phyloP scores from a whole-genome alignment of 1,284 basidiomycete species.

The Singerocomus inundabilis region DNA sequence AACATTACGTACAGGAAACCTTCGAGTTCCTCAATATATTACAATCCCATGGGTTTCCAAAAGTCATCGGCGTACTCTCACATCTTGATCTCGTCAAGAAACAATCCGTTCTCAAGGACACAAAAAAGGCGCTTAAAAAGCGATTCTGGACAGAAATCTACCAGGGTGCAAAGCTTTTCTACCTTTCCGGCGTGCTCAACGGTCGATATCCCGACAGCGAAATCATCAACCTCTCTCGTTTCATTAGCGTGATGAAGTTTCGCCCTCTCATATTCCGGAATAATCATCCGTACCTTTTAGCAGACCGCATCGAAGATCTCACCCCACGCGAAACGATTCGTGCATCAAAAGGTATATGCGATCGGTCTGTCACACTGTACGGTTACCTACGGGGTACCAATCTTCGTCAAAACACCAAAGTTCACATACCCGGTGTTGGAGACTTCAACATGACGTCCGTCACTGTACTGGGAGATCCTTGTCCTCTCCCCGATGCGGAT shows the following conservation, averaged over 20 bases:
- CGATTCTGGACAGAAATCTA: slow-evolving; percentile 99
- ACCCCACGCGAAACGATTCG: slow-evolving; percentile 87
- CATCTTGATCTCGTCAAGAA: slow-evolving; percentile 99
- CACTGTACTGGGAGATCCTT: slow-evolving; percentile 85
- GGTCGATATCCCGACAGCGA: slow-evolving; percentile 98
- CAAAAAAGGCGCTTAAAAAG: slow-evolving; percentile 95
- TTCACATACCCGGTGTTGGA: slow-evolving; percentile 95
- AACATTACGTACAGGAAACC: slow-evolving; percentile 69
- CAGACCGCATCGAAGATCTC: slow-evolving; percentile 93
- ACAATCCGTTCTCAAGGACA: slow-evolving; percentile 79
- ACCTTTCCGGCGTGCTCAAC: slow-evolving; percentile 96
- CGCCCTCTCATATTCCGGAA: slow-evolving; percentile 96
- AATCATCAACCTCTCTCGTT: slow-evolving; percentile 93
- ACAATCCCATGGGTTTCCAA: slow-evolving; percentile 97
- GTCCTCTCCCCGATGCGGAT: slow-evolving; percentile 89
- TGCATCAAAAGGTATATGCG: slow-evolving; percentile 77
- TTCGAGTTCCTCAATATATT: slow-evolving; percentile 99
- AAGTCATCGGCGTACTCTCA: slow-evolving; percentile 94
- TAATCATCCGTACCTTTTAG: slow-evolving; percentile 93
- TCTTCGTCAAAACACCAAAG: slow-evolving; percentile 75
- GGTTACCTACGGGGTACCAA: slow-evolving; percentile 95
- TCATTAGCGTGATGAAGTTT: slow-evolving; percentile 99
- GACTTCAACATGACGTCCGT: slow-evolving; percentile 79
- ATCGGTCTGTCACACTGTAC: slow-evolving; percentile 90
- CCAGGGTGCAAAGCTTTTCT: slow-evolving; percentile 98